phyloP scores from a whole-genome alignment of 2,329 filamentous ascomycete genomes.

The Fusarium begoniae region DNA sequence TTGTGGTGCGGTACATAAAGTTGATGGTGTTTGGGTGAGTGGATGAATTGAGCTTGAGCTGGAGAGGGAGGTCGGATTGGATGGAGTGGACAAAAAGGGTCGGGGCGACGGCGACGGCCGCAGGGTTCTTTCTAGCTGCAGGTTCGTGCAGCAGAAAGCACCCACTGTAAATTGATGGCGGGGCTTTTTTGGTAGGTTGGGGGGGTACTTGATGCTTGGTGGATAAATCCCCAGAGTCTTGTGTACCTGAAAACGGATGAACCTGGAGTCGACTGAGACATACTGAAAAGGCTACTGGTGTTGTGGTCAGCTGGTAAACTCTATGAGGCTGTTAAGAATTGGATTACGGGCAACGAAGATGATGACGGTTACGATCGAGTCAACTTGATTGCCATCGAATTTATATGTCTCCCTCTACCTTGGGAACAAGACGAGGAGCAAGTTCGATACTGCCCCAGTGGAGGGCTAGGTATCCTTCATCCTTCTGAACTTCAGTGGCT shows the following conservation, averaged over 20 bases:
- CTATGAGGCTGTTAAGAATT: background rate
- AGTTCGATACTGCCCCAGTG: background rate
- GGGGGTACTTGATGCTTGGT: constrained; percentile 11
- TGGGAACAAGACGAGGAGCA: background rate
- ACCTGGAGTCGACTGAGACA: constrained; percentile 1
- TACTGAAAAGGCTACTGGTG: background rate
- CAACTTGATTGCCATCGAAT: background rate
- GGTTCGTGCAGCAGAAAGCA: constrained; percentile 20
- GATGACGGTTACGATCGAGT: background rate
- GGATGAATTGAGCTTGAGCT: constrained; percentile 20
- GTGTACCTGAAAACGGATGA: constrained; percentile 7
- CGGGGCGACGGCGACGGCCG: constrained; percentile 32
- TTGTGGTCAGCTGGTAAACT: background rate
- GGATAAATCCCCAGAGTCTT: background rate
- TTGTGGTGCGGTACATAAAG: constrained; percentile 15
- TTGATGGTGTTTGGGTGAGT: constrained; percentile 24
- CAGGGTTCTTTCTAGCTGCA: constrained; percentile 32
- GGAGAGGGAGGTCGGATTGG: constrained; percentile 4
- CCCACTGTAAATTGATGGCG: constrained; percentile 33
- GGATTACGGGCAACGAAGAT: background rate
- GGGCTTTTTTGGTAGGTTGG: background rate
- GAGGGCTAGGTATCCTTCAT: background rate
- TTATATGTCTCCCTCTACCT: background rate
- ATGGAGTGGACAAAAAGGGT: constrained; percentile 32
- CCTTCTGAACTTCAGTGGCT: background rate